Evolutionary conservation across 2,329 filamentous ascomycete species (phyloP).

Genomic region (Zymoseptoria brevis): DNA sequence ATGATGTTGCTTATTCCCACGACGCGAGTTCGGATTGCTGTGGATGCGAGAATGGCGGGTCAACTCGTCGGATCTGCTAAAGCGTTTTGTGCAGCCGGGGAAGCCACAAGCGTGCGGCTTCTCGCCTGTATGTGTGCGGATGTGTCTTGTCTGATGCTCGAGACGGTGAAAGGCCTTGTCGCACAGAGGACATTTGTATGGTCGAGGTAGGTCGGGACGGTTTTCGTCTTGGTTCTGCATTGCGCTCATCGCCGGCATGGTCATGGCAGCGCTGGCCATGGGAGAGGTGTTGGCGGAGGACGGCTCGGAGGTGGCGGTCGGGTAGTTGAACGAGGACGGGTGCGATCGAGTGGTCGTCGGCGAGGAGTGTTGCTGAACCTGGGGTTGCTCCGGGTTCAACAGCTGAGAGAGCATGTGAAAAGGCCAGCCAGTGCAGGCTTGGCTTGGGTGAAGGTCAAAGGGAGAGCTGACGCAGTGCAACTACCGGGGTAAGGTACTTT

Average conservation of each 20-base stretch:
- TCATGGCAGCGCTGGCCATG: constrained; percentile 40
- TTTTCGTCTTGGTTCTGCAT: constrained; percentile 60
- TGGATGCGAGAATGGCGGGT: constrained; percentile 97
- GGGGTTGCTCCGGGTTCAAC: constrained; percentile 20
- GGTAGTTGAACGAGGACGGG: background rate
- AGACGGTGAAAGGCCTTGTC: constrained; percentile 98
- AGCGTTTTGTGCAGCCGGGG: constrained; percentile 92
- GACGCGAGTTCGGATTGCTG: constrained; percentile 94
- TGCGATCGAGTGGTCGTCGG: constrained; percentile 1
- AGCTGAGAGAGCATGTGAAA: constrained; percentile 26
- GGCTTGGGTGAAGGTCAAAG: background rate
- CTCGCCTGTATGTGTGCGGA: constrained; percentile 94
- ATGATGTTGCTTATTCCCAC: constrained; percentile 75
- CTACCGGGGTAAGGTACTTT: background rate
- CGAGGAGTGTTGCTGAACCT: constrained; percentile 11
- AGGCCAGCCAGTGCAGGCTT: background rate
- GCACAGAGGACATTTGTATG: constrained; percentile 97
- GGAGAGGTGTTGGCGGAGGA: constrained; percentile 8
- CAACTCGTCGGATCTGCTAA: constrained; percentile 91
- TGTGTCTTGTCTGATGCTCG: constrained; percentile 87
- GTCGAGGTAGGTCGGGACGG: constrained; percentile 77
- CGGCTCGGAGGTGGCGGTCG: constrained; percentile 9
- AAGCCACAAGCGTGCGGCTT: constrained; percentile 96
- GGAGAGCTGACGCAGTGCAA: background rate
- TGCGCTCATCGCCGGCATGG: constrained; percentile 41